Evolutionary conservation across 208 protist species (phyloP), one percentile per base, ranked within the genome.

Genomic region (Novymonas esmeraldas): DNA sequence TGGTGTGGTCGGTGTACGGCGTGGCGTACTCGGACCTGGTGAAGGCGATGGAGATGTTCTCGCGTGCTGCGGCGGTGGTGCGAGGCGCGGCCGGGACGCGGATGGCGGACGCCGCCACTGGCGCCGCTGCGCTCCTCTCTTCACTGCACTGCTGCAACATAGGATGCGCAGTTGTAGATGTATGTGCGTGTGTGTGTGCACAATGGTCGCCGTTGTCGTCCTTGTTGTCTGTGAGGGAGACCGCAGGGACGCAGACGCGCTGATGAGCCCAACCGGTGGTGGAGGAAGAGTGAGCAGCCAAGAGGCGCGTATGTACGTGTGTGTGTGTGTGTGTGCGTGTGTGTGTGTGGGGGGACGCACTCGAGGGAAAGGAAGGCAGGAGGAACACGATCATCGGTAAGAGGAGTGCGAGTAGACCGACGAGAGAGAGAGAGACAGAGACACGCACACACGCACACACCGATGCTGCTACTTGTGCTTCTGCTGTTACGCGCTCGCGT

Each of bases 1-100:
- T 87, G 33, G 33, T 79, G 45, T 85, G 75, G 66, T 95, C 89
- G 0, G 61, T 65, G 64, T 87, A 89, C 20, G 85, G 79, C 2
- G 86, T 90, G 16, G 85, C 58, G 73, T 95, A 95, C 26, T 72
- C 39, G 13, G 89, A 95, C 31, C 76, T 6, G 5, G 77, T 80
- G 68, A 95, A 95, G 24, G 86, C 89, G 60, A 92, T 76, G 20
- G 57, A 33, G 56, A 95, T 92, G 48, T 67, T 69, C 13, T 95
- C 82, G 13, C 77, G 64, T 51, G 60, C 33, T 29, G 41, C 38
- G 44, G 28, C 24, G 18, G 4, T 31, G 13, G 7, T n/a, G n/a
- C n/a, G n/a, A n/a, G n/a, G n/a, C n/a, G n/a, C n/a, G n/a, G n/a
- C n/a, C n/a, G n/a, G n/a, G n/a, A n/a, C n/a, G n/a, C n/a, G n/a